Evolutionary conservation across 78 protist species (phyloP), one percentile per base, ranked within the genome.

Genomic region (Chrysochromulina tobinii): DNA sequence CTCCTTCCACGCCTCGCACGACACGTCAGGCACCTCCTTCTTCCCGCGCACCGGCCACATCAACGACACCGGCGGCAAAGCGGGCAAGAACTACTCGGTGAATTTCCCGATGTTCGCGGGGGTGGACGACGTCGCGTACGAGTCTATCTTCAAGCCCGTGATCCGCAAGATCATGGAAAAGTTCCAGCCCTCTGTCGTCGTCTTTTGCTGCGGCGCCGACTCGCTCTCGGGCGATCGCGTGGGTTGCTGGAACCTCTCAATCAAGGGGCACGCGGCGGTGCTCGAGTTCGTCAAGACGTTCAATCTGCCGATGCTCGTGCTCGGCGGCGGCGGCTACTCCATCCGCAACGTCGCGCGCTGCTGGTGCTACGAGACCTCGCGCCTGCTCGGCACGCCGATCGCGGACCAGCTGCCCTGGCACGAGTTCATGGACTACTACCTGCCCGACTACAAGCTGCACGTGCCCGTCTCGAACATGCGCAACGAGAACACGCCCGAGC

Each of bases 301-400:
- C 89, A 69, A 85, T 61, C 61, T 97, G 53, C 99, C 99, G 17
- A 25, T 89, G 15, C 83, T 99, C 72, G 92, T 99, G 23, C 95
- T 99, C 38, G 99, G 99, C 48, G 99, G 99, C 23, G 99, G 99
- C 53, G 99, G 99, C 27, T 99, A 99, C 93, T 97, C 99, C 3
- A 94, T 98, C 53, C 93, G 98, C 21, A 98, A 99, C 58, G 99
- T 98, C 18, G 97, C 73, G 89, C 93, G 99, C 21, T 99, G 99
- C 93, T 99, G 99, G 99, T 88, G 98, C 12, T 92, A 97, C 87
- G 99, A 98, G 91, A 98, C 98, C 23, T 91, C 97, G 14, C 81
- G 94, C 67, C 64, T 89, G 9, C 91, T 93, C 7, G 96, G 91
- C 83, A 54, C 38, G 83, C 57, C 54, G 11, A 75, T 75, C 57